phyloP scores from a whole-genome alignment of 768 basidiomycete genomes.

The Pleurotus sapidus region DNA sequence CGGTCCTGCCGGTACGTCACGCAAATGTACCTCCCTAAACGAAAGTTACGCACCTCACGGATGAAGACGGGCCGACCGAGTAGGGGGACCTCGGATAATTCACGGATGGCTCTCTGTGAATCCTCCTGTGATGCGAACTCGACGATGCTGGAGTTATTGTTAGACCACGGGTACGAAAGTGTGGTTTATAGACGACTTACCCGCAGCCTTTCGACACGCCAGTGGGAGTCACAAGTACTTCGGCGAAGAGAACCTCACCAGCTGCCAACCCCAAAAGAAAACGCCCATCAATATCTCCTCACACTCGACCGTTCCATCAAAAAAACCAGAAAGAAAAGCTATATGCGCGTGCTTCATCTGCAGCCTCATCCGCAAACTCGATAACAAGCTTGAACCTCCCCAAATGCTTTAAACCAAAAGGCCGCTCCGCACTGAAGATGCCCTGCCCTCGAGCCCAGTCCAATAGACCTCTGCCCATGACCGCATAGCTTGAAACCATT shows the following conservation, averaged over 20 bases:
- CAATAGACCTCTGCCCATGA: constrained; percentile 17
- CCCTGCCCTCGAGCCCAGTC: constrained; percentile 1
- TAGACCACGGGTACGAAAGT: constrained; percentile 10
- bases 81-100: constrained; percentile 86
- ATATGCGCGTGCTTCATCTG: constrained; percentile 11
- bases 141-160: constrained; percentile 67
- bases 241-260: constrained; percentile 99
- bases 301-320: constrained; percentile 58
- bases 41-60: constrained; percentile 67
- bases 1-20: constrained; percentile 65
- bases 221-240: constrained; percentile 95
- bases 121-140: constrained; percentile 92
- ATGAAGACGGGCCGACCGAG: constrained; percentile 95
- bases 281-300: constrained; percentile 90
- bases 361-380: constrained; percentile 17
- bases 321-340: constrained; percentile 37
- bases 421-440: not conserved
- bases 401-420: constrained; percentile 13
- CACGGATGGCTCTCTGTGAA: constrained; percentile 83
- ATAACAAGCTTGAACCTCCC: constrained; percentile 27
- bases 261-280: constrained; percentile 75
- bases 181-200: constrained; percentile 47
- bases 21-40: not conserved
- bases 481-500: constrained; percentile 4
- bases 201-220: constrained; percentile 99